Base-by-base conservation (phyloP, 169 alveolate species). In the Cryptosporidium canis region DNA sequence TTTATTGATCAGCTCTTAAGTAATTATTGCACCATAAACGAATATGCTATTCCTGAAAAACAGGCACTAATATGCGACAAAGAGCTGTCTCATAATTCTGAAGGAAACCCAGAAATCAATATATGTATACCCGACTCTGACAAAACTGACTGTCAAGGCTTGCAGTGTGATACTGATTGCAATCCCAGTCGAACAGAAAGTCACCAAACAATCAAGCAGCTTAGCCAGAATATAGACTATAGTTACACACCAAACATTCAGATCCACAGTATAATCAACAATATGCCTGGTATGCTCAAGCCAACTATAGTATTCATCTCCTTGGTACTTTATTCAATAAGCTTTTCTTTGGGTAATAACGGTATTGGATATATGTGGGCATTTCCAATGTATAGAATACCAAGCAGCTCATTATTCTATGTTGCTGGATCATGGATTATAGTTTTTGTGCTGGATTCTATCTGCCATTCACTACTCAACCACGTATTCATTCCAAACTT, bases 291-390 rank as follows among this genome's bases (percentile, higher is more conserved):
- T 14, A 43, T 55, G 55, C 27, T 77, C 33, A 55, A 61, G 48
- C 87, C 87, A 31, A 44, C 66, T 0, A 16, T 77, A 12, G 47
- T 77, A 41, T 77, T 77, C 27, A 41, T 58, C 4, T 56, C 87
- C 21, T 41, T 77, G 45, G 45, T 61, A 11, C 14, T 77, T 11
- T 55, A 39, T 27, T 58, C 72, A 18, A 55, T 77, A 7, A 77
- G 87, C 27, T 77, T 77, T 43, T 58, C 77, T 14, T 27, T 77
- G 12, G 61, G 58, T 0, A 43, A 58, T 27, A 27, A 77, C 37
- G 72, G 72, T 21, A 77, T 77, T n/a, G 87, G 87, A 39, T 77
- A 77, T 77, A 56, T 77, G 72, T 77, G 87, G 87, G 70, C 87
- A 24, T 77, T 58, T 61, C 87, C 87, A 16, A 55, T 77, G 70